phyloP scores from a whole-genome alignment of 495 filamentous ascomycete genomes.

The Trichoderma parareesei region DNA sequence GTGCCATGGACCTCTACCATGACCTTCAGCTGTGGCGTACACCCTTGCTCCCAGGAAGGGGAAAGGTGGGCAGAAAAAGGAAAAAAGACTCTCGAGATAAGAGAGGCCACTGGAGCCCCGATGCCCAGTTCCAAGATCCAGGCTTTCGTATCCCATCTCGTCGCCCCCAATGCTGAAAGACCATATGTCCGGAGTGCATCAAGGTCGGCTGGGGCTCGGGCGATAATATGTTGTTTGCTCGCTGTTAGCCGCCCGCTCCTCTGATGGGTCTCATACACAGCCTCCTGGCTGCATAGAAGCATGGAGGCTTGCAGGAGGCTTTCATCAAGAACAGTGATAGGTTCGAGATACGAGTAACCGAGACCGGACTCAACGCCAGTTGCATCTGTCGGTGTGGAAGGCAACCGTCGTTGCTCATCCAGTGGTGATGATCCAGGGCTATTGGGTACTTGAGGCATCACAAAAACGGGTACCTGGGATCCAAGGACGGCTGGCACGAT shows the following conservation, averaged over 20 bases:
- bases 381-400: not conserved
- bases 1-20: not conserved
- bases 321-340: not conserved
- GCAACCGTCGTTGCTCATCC: not conserved
- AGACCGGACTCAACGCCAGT: not conserved
- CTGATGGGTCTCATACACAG: not conserved
- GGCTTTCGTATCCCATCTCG: not conserved
- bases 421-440: no score
- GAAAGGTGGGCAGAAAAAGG: not conserved
- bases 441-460: no score
- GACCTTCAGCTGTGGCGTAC: conserved; percentile 1
- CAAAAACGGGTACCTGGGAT: no score
- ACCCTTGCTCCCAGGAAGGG: not conserved
- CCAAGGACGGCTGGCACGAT: no score
- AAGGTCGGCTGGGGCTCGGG: no score
- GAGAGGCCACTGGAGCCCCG: not conserved
- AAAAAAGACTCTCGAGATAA: not conserved
- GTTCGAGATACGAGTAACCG: not conserved
- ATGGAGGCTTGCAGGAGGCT: not conserved
- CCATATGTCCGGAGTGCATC: no score
- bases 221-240: not conserved
- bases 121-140: not conserved
- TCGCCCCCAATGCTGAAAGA: not conserved
- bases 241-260: not conserved
- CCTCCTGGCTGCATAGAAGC: not conserved